These are phyloP conservation scores for Metrosideros polymorpha DNA, from an alignment of 441 rosid species.

Conservation along the genomic window DNA sequence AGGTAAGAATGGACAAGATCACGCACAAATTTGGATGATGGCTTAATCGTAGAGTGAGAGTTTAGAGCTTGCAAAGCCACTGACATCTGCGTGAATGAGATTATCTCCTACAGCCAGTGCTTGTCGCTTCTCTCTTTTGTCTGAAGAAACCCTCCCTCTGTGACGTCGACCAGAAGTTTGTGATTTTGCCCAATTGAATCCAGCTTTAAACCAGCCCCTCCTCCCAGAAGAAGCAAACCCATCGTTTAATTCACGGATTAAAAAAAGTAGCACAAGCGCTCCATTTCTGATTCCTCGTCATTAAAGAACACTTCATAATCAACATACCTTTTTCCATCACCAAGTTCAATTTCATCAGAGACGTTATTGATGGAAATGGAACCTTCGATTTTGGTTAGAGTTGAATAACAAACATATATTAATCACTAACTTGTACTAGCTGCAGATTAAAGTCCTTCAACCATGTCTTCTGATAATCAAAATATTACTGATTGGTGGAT, in stretches of 20 bases:
- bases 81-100: neutral
- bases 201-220: neutral
- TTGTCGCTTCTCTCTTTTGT: neutral
- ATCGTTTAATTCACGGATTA: neutral
- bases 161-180: accelerated
- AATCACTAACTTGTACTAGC: no score
- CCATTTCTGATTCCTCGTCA: neutral
- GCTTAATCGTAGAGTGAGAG: neutral
- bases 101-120: accelerated
- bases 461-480: no score
- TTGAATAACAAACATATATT: no score
- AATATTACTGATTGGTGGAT: no score
- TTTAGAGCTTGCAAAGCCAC: neutral
- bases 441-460: no score
- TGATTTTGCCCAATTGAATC: neutral
- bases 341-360: no score
- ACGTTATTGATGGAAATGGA: no score
- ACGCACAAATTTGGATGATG: neutral
- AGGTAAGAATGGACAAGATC: neutral
- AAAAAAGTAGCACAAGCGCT: neutral
- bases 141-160: neutral
- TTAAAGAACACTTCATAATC: neutral
- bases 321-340: no score
- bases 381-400: no score
- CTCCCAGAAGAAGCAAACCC: neutral